Conservation (phyloP, 2,329 filamentous ascomycete genomes). For the Xylariales sp. region DNA sequence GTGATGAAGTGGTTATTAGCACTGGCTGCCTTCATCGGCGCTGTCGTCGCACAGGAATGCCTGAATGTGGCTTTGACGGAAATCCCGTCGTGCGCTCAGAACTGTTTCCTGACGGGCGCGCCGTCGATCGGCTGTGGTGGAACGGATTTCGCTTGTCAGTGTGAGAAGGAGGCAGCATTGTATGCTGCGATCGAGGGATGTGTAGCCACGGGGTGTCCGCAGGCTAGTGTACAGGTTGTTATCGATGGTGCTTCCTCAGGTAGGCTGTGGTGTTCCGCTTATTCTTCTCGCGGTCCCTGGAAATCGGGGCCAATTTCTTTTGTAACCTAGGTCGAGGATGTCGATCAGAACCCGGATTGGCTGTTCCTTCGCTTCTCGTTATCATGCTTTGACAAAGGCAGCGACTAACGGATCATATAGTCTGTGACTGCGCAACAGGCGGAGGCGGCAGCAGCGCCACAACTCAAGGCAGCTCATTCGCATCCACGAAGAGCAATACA, state of each 20-base stretch:
- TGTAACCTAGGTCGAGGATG: too few species aligned
- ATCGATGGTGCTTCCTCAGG: constrained; percentile 25
- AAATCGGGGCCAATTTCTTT: not conserved
- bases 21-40: not conserved
- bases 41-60: constrained; percentile 8
- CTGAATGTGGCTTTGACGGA: constrained; percentile 8
- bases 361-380: too few species aligned
- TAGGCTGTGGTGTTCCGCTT: too few species aligned
- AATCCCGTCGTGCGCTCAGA: constrained; percentile 27
- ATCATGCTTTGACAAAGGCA: not conserved
- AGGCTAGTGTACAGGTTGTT: constrained; percentile 23
- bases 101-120: constrained; percentile 26
- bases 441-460: not conserved
- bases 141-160: constrained; percentile 28
- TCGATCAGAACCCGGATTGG: too few species aligned
- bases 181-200: constrained; percentile 28
- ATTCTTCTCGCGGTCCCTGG: too few species aligned
- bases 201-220: constrained; percentile 21
- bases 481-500: too few species aligned
- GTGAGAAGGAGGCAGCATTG: constrained; percentile 23
- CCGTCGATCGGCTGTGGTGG: constrained; percentile 24
- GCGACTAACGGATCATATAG: not conserved
- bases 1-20: not conserved
- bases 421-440: constrained; percentile 2
- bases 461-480: too few species aligned